Evolutionary conservation across 2,329 filamentous ascomycete species (phyloP).

Genomic region (Furcasterigmium furcatum): DNA sequence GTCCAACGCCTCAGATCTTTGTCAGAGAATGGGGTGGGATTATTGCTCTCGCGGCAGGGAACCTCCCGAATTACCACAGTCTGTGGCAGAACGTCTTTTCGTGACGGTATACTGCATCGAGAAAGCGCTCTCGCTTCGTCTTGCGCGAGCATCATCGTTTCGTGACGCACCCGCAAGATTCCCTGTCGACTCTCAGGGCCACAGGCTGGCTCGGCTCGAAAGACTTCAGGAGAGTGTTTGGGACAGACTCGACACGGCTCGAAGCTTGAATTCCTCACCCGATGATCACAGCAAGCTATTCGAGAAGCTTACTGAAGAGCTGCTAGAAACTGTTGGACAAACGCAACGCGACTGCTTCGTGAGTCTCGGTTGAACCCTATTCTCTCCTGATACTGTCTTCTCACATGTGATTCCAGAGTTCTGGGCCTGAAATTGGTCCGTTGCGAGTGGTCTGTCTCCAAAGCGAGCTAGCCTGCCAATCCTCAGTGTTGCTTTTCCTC

Average conservation of each 20-base stretch:
- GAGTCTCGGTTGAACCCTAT: slow-evolving; percentile 20
- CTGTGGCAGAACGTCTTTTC: slow-evolving; percentile 21
- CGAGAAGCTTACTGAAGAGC: slow-evolving; percentile 17
- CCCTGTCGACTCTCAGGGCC: slow-evolving; percentile 9
- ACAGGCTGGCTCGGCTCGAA: slow-evolving; percentile 12
- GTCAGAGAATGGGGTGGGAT: slow-evolving; percentile 27
- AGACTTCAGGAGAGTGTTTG: too few relatives aligned
- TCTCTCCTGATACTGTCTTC: not conserved
- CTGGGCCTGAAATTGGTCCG: slow-evolving; percentile 12
- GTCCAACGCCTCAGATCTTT: slow-evolving; percentile 27
- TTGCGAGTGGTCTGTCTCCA: slow-evolving; percentile 25
- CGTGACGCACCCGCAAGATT: slow-evolving; percentile 27
- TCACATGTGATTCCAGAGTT: not conserved
- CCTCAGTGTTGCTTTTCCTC: slow-evolving; percentile 28
- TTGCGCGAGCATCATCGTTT: slow-evolving; percentile 28
- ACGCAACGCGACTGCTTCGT: too few relatives aligned
- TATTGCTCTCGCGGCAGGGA: slow-evolving; percentile 20
- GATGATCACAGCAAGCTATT: slow-evolving; percentile 13
- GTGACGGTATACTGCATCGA: slow-evolving; percentile 31
- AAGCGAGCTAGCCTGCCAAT: slow-evolving; percentile 28
- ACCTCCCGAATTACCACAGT: slow-evolving; percentile 2
- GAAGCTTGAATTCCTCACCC: not conserved
- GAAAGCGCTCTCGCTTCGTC: slow-evolving; percentile 29
- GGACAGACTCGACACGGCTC: too few relatives aligned
- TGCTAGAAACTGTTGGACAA: not conserved